Base-by-base conservation (phyloP, 495 filamentous ascomycete species). In the Bacidia gigantensis region DNA sequence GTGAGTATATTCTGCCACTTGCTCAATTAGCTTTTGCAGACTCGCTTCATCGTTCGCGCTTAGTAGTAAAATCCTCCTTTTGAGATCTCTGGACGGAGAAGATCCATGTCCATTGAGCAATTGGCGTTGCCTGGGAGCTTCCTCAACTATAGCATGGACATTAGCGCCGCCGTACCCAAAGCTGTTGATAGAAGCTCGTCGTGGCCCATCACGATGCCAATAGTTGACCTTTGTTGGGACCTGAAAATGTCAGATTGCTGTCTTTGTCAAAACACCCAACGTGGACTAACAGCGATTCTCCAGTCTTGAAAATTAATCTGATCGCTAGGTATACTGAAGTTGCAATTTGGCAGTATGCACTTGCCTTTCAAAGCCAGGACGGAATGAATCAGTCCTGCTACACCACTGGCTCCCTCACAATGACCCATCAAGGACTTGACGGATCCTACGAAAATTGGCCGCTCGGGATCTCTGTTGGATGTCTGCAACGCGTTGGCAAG, bases 371-470 rank as follows among this genome's bases (percentile, higher is more conserved):
- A 58, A 65, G 72, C 72, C 46, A 78, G 49, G 20, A 66, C 63
- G 0, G 68, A 66, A 51, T 79, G 78, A 54, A 81, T 73, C 3
- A 80, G 52, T 5, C 71, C 74, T 1, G 73, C 67, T 18, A 80
- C 64, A 40, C 77, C 76, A 29, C 66, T 67, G 46, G 65, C 68
- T 21, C 67, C 70, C 52, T 80, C 77, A 0, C 69, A 57, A 56
- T 81, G 77, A 17, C 77, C 77, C 17, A 81, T 67, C 51, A 78
- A 76, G 1, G 73, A 70, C 58, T 81, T 79, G 3, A 72, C 62
- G 0, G 72, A 74, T 3, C 77, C 77, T 17, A 81, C 67, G 46
- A 63, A 69, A 1, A 79, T 58, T 11, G 70, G 69, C 2, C 38
- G 20, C 2, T 60, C 49, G 7, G 11, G 20, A 18, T 73, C 72